These are phyloP conservation scores for Trypanosomatidae sp. DNA, from an alignment of 208 protist genomes.

Conservation along the genomic window DNA sequence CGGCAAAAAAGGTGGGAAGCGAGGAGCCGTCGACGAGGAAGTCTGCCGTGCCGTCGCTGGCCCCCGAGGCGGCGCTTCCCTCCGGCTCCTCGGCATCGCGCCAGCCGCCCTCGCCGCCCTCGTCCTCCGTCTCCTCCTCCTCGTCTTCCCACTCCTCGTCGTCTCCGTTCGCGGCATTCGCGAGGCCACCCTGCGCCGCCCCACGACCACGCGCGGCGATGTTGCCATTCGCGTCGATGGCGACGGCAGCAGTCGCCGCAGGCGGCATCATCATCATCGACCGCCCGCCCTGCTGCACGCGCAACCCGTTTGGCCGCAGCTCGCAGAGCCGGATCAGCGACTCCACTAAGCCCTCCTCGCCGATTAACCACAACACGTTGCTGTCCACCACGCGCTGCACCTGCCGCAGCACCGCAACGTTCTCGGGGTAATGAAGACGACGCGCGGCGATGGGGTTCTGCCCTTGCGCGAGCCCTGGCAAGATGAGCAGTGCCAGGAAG, in stretches of 20 bases:
- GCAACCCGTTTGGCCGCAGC: constrained; percentile 34
- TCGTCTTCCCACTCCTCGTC: constrained; percentile 27
- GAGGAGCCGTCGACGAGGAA: constrained; percentile 26
- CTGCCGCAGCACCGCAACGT: constrained; percentile 48
- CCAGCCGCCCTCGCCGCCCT: too few species aligned
- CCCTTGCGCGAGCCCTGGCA: constrained; percentile 49
- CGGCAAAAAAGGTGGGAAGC: constrained; percentile 22
- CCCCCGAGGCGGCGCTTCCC: constrained; percentile 11
- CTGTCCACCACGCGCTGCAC: constrained; percentile 82
- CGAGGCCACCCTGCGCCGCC: too few species aligned
- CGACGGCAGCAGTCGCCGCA: neutral
- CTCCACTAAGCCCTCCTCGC: constrained; percentile 49
- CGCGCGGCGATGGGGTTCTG: constrained; percentile 38
- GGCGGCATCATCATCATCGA: constrained; percentile 31
- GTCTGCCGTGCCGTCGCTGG: constrained; percentile 17
- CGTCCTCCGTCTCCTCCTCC: constrained; percentile 31
- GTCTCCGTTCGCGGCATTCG: neutral
- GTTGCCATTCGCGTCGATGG: neutral
- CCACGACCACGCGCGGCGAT: too few species aligned
- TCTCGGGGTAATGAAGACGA: constrained; percentile 53
- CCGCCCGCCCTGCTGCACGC: constrained; percentile 39
- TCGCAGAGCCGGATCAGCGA: constrained; percentile 62
- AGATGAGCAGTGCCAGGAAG: constrained; percentile 68
- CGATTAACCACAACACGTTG: constrained; percentile 85
- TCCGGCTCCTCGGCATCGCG: constrained; percentile 7